Conservation (phyloP, 495 filamentous ascomycete genomes). For the Xylaria cubensis region DNA sequence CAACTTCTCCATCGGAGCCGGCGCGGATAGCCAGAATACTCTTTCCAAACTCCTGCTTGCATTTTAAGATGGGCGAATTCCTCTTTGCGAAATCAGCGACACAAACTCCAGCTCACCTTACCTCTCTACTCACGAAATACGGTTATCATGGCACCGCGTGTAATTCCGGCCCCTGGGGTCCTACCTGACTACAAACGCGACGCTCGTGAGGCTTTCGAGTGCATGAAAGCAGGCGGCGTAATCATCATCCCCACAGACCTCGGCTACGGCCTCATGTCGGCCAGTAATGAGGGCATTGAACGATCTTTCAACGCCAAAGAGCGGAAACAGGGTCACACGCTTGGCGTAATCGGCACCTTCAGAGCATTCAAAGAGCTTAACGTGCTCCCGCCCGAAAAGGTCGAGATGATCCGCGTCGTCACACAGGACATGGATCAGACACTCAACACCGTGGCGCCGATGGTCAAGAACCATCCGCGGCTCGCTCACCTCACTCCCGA, state of each 20-base stretch:
- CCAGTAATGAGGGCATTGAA: conserved; percentile 32
- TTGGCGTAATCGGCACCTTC: conserved; percentile 39
- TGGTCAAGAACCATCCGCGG: conserved; percentile 22
- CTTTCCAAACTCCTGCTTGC: background rate
- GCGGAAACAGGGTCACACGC: conserved; percentile 34
- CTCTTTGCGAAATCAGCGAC: background rate
- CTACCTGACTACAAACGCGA: conserved; percentile 33
- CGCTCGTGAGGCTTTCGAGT: conserved; percentile 35
- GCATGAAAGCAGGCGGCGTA: conserved; percentile 35
- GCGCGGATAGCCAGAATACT: background rate
- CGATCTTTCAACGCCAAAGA: conserved; percentile 35
- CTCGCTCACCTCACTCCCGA: conserved; percentile 21
- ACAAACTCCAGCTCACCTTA: conserved; percentile 1
- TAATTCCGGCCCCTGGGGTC: conserved; percentile 30
- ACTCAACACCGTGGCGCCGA: conserved; percentile 34
- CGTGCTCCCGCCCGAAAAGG: conserved; percentile 25
- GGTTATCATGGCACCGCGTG: conserved; percentile 17
- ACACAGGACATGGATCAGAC: conserved; percentile 37
- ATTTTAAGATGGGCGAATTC: background rate
- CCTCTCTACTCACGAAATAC: background rate
- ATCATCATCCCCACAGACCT: conserved; percentile 38
- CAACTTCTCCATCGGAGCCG: conserved; percentile 11
- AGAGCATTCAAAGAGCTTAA: conserved; percentile 36
- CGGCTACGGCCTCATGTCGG: conserved; percentile 43
- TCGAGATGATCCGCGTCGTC: conserved; percentile 40